Evolutionary conservation across 2,329 filamentous ascomycete species (phyloP).

Genomic region (Talaromyces amestolkiae): DNA sequence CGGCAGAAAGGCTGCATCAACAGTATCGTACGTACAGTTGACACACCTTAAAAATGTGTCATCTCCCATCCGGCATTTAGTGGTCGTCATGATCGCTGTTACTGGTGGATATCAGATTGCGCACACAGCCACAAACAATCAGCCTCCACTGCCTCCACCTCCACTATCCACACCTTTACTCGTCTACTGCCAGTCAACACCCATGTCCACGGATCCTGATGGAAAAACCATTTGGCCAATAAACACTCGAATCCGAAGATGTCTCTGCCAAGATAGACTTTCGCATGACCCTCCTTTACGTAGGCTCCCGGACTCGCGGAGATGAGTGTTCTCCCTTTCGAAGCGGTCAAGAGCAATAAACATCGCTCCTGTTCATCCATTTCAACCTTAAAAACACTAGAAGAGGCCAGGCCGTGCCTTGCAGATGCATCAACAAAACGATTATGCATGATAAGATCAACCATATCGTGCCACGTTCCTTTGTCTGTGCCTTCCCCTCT

Average conservation of each 20-base stretch:
- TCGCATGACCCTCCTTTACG: background rate
- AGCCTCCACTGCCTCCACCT: background rate
- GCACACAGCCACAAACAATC: slow-evolving; percentile 1
- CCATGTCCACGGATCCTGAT: background rate
- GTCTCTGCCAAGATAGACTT: background rate
- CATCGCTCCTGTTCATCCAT: background rate
- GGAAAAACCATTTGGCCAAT: background rate
- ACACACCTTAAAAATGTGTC: background rate
- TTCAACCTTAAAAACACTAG: background rate
- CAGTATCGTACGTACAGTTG: background rate
- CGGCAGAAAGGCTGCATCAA: background rate
- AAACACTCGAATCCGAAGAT: background rate
- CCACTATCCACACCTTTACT: background rate
- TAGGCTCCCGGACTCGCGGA: background rate
- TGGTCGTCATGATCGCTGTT: background rate
- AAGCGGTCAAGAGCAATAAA: background rate
- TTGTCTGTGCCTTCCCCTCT: background rate
- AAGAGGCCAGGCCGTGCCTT: background rate
- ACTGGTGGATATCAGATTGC: background rate
- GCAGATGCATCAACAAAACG: background rate
- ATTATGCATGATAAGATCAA: slow-evolving; percentile 3
- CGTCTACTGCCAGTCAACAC: background rate
- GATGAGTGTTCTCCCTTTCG: background rate
- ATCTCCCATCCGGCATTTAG: background rate
- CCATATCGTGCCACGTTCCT: slow-evolving; percentile 7